Conservation (phyloP, 148 eudicot genomes). For the Suaeda aralocaspica region DNA sequence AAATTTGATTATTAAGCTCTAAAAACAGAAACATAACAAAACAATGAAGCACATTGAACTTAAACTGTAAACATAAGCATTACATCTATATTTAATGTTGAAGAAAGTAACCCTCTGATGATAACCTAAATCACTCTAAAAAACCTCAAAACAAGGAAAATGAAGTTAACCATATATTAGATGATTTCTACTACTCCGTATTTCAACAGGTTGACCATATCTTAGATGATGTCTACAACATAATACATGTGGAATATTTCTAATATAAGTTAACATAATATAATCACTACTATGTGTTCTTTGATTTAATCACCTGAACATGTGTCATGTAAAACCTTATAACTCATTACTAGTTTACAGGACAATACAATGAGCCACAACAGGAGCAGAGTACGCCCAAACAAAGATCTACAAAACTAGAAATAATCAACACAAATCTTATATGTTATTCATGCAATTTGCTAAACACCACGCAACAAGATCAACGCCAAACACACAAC, state of each 20-base stretch:
- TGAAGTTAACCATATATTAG: background rate
- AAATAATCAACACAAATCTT: background rate
- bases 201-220: no score
- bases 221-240: no score
- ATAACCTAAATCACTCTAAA: background rate
- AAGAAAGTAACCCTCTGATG: background rate
- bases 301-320: background rate
- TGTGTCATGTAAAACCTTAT: background rate
- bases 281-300: background rate
- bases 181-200: background rate
- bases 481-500: background rate
- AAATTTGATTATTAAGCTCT: background rate
- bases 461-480: background rate
- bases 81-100: background rate
- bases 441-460: background rate
- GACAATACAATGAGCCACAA: background rate
- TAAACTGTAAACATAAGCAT: background rate
- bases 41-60: background rate
- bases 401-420: background rate
- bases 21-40: background rate
- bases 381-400: no score
- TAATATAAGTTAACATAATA: background rate
- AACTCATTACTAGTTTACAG: background rate
- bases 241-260: no score
- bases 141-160: background rate